A percentile compares a stretch with the other conserved stretches of the same genome.
Evolutionary conservation across 768 basidiomycete genomes (phyloP).

Genomic region (Lactarius akahatsu): DNA sequence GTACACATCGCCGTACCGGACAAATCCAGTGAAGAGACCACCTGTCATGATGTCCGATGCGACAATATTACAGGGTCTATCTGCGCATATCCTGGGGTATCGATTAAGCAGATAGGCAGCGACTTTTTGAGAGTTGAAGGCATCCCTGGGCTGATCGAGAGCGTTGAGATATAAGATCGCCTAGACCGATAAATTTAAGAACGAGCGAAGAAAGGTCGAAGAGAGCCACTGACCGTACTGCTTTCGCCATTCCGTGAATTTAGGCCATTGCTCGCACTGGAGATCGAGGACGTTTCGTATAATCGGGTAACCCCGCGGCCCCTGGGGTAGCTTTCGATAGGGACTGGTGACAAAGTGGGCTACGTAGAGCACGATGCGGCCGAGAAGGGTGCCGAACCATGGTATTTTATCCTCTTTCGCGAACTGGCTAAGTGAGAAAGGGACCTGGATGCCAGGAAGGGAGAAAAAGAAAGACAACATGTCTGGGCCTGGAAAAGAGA

Average conservation of each 20-base stretch:
- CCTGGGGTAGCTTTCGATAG: conserved; percentile 11
- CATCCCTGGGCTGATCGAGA: conserved; percentile 10
- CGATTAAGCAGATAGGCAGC: conserved; percentile 15
- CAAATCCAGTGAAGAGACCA: neutral
- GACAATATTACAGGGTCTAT: conserved; percentile 9
- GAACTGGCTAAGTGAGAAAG: neutral
- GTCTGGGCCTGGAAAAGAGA: neutral
- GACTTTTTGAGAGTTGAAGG: conserved; percentile 13
- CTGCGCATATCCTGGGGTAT: conserved; percentile 15
- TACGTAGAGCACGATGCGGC: neutral
- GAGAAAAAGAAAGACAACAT: neutral
- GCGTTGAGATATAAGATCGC: conserved; percentile 14
- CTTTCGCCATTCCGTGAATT: conserved; percentile 16
- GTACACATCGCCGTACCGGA: neutral
- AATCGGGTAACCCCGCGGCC: conserved; percentile 20
- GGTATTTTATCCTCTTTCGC: conserved; percentile 12
- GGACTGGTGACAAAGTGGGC: conserved; percentile 16
- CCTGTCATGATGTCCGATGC: conserved; percentile 4
- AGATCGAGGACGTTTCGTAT: conserved; percentile 12
- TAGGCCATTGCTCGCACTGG: conserved; percentile 2
- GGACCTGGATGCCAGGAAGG: neutral
- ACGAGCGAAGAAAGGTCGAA: too few species aligned
- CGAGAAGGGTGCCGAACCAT: neutral
- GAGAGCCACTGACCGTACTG: conserved; percentile 10
- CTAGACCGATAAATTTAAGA: neutral